Evolutionary conservation across 306 rosid genomes (phyloP), one percentile per base, ranked within the genome.

Genomic region (Vicia sativa): DNA sequence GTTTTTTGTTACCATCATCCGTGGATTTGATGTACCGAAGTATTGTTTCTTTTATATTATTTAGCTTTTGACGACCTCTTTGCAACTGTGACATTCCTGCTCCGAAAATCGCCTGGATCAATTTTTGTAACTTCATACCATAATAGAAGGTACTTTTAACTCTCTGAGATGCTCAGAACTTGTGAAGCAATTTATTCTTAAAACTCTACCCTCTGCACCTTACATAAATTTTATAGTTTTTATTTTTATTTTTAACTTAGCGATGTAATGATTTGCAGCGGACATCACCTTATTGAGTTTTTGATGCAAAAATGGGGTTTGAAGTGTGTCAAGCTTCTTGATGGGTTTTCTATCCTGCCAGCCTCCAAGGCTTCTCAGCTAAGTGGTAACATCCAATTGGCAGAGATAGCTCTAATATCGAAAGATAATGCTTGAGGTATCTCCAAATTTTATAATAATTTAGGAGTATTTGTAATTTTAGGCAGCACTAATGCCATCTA

Each of bases 301-400:
- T 82, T 92, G 82, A 84, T 84, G 95, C 64, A 44, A 35, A 89
- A 85, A 74, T 85, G 92, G 97, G 96, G 92, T 61, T 81, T 92
- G 79, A 89, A 84, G 85, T 87, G 97, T 65, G 35, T 76, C 70
- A 90, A 82, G 84, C 99, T 93, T 82, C 83, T 93, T 71, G 97
- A 93, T 9, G 83, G 89, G n/a, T 90, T 86, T 81, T 89, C 90
- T 45, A 80, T 88, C 78, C 76, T 90, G 80, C 97, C 97, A 31
- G 62, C 83, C 14, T 29, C 37, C 74, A 93, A 93, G 83, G 86
- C 89, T 49, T 77, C 97, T 34, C 38, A 57, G 34, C 73, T 93
- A 67, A 88, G 92, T 76, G 99, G 90, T 45, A 88, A 90, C 79
- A 84, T 90, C 62, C 96, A 90, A 45, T 78, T 93, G 85, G 96